phyloP scores from a whole-genome alignment of 1,139 yeast species.

The Lodderomyces margitis region DNA sequence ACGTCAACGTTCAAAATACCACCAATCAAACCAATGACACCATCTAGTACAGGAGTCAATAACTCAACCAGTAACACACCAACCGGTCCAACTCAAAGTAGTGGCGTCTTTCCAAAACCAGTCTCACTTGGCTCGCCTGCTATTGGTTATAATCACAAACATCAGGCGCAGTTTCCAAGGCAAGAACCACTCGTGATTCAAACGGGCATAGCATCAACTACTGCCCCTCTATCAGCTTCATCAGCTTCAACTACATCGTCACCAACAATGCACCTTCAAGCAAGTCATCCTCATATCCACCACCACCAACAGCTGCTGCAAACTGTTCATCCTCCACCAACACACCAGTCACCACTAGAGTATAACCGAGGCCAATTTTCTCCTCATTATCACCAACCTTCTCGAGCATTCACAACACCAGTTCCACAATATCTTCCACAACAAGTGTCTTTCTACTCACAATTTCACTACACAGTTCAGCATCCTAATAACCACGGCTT shows the following conservation, averaged over 20 bases:
- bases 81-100: constrained; percentile 9
- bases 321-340: not conserved
- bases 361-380: constrained; percentile 2
- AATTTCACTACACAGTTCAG: not conserved
- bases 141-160: constrained; percentile 11
- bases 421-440: constrained; percentile 7
- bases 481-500: constrained; percentile 16
- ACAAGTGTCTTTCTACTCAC: constrained; percentile 11
- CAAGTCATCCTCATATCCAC: constrained; percentile 4
- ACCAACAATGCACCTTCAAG: constrained; percentile 16
- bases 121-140: constrained; percentile 13
- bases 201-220: constrained; percentile 10
- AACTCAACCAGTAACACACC: constrained; percentile 3
- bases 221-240: not conserved
- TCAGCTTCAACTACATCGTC: constrained; percentile 12
- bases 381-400: constrained; percentile 17
- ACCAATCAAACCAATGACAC: constrained; percentile 14
- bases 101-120: not conserved
- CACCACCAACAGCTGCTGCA: constrained; percentile 4
- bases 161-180: not conserved
- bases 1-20: constrained; percentile 12
- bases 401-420: constrained; percentile 2
- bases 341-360: constrained; percentile 9
- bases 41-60: constrained; percentile 17
- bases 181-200: constrained; percentile 11